Evolutionary conservation across 805 yeast species (phyloP), one percentile per base, ranked within the genome.

Genomic region (Pichia occidentalis): DNA sequence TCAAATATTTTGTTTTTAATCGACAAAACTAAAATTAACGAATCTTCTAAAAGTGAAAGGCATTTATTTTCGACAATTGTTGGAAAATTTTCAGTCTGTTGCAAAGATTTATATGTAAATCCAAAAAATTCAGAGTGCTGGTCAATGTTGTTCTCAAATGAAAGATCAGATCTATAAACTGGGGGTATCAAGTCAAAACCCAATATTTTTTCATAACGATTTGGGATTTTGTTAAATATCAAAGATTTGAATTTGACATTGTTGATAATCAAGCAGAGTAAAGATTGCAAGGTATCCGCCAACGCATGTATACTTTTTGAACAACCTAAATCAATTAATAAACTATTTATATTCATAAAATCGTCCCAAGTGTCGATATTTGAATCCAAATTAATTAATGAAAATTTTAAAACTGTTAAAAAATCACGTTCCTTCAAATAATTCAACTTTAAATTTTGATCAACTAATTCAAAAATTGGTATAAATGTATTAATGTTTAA

Each of bases 301-400:
- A 59, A 52, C 11, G 66, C 66, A 47, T 66, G 62, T 0, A 60
- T 36, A 5, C 56, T 40, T 18, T 67, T 48, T 4, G 68, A 39
- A 39, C 63, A 48, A 18, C 66, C 68, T 47, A 63, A 29, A 39
- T 57, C 57, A 34, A 43, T 44, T 23, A 57, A 32, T 22, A 50
- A 29, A 13, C 46, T 31, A 26, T 52, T 48, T 4, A 57, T 28
- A 4, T 40, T 27, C 28, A 56, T 18, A 24, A 53, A 51, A 16
- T 46, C 44, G 8, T 49, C 52, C 9, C 35, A 23, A 7, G 50
- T 37, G 13, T 48, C 37, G 16, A 54, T 30, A 23, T 43, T 49
- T 21, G 42, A 42, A 20, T 51, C 46, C 3, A 56, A 39, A 31
- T 39, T 49, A 6, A 34, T 31, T 28, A 56, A 42, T 16, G 54